Evolutionary conservation across 371 early-diverging fungal species (phyloP).

Genomic region (Lichtheimia hyalospora): DNA sequence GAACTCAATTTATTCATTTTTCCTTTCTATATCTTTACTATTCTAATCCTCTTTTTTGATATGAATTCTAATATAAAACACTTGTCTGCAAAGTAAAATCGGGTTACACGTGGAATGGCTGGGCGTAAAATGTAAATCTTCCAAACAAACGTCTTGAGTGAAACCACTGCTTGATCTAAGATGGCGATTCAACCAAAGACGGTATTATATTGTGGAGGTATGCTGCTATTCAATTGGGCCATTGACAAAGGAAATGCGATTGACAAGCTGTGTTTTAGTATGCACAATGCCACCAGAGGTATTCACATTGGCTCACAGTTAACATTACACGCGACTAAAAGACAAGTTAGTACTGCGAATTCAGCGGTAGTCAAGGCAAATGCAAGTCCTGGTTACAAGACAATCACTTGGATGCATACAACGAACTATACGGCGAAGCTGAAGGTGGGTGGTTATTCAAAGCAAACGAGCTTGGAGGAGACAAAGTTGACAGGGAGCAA

Average conservation of each 20-base stretch:
- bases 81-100: too few relatives aligned
- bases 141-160: too few relatives aligned
- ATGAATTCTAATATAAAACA: too few relatives aligned
- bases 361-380: conserved; percentile 75
- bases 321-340: conserved; percentile 4
- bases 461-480: not conserved
- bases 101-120: too few relatives aligned
- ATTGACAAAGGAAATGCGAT: not conserved
- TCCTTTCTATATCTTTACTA: not conserved
- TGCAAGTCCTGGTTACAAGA: conserved; percentile 81
- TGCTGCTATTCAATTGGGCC: not conserved
- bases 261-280: conserved; percentile 25
- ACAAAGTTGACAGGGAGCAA: not conserved
- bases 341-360: conserved; percentile 81
- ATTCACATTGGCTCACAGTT: conserved; percentile 6
- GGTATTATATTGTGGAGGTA: conserved; percentile 53
- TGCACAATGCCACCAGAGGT: conserved; percentile 64
- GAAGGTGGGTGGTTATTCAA: conserved; percentile 28
- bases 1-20: not conserved
- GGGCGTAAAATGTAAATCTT: too few relatives aligned
- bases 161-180: too few relatives aligned
- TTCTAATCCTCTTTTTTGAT: too few relatives aligned
- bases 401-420: conserved; percentile 59
- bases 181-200: conserved; percentile 29
- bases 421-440: conserved; percentile 47